These are phyloP conservation scores for Pezizomycotina sp. DNA, from an alignment of 2,329 filamentous ascomycete species.

Conservation along the genomic window DNA sequence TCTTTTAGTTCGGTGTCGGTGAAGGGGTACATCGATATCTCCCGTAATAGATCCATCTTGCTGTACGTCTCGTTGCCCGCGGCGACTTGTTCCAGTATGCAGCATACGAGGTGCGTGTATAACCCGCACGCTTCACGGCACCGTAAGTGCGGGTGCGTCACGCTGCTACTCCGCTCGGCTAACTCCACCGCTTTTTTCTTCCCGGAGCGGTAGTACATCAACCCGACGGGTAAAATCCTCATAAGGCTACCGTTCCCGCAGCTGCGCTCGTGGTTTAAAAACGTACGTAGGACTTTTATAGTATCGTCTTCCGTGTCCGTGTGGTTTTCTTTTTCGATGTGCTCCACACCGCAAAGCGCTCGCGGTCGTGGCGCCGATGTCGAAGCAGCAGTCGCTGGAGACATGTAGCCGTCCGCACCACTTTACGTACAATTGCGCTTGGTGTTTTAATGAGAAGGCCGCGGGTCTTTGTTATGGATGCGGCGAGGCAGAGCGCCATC, in stretches of 20 bases:
- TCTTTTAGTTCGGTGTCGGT: conserved; percentile 18
- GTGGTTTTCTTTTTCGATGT: too few species aligned
- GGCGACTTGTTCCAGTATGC: conserved; percentile 25
- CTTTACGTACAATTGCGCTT: conserved; percentile 29
- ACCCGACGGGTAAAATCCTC: conserved; percentile 30
- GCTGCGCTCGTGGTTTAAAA: conserved; percentile 1
- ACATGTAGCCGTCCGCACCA: conserved; percentile 31
- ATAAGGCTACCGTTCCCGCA: conserved; percentile 33
- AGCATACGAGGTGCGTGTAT: conserved; percentile 28
- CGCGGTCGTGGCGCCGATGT: conserved; percentile 29
- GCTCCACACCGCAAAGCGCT: conserved; percentile 28
- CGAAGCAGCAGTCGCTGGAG: conserved; percentile 28
- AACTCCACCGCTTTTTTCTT: conserved; percentile 1
- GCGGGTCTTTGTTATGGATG: conserved; percentile 28
- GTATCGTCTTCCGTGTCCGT: conserved; percentile 16
- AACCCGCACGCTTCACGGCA: conserved; percentile 31
- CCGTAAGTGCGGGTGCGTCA: conserved; percentile 30
- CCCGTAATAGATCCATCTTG: conserved; percentile 24
- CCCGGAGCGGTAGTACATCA: conserved; percentile 25
- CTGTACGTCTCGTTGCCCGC: conserved; percentile 2
- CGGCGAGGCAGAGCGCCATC: conserved; percentile 32
- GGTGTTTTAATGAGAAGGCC: conserved; percentile 26
- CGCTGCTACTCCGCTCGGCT: conserved; percentile 23
- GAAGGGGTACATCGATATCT: conserved; percentile 21
- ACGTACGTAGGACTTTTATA: conserved; percentile 13